Evolutionary conservation across 257 asterid species (phyloP).

Genomic region (Oldenlandia corymbosa): DNA sequence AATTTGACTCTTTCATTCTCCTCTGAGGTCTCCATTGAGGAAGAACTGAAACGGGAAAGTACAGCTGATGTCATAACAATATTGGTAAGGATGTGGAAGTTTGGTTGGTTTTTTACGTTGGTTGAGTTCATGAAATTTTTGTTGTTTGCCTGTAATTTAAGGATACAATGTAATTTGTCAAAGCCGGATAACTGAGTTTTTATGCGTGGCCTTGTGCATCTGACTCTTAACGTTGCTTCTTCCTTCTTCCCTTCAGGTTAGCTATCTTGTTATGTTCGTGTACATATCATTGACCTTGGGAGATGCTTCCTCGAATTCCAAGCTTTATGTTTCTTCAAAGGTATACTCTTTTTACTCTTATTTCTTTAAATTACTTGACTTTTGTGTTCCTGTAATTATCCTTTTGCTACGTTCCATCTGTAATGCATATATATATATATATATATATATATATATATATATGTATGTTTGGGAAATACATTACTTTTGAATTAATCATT

Average conservation of each 20-base stretch:
- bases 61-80: conserved; percentile 96
- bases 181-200: not conserved
- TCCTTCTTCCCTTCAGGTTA: conserved; percentile 58
- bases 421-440: no score
- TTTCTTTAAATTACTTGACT: not conserved
- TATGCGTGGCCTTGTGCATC: not conserved
- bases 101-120: not conserved
- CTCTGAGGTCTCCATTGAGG: conserved; percentile 96
- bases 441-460: no score
- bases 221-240: not conserved
- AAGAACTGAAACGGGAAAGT: conserved; percentile 95
- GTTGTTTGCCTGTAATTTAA: not conserved
- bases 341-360: conserved; percentile 29
- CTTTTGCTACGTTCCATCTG: not conserved
- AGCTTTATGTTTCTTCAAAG: conserved; percentile 84
- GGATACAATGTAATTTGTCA: conserved; percentile 4
- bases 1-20: conserved; percentile 83
- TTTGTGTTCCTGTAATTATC: not conserved
- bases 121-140: not conserved
- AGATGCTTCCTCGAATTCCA: conserved; percentile 68
- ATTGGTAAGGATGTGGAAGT: conserved; percentile 41
- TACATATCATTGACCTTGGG: conserved; percentile 97
- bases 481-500: no score
- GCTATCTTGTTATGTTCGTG: conserved; percentile 99
- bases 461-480: no score